Percentiles rank a stretch among this genome's conserved stretches.
These are phyloP conservation scores for Kregervanrija pseudodelftensis DNA, from an alignment of 805 yeast genomes.

Conservation along the genomic window DNA sequence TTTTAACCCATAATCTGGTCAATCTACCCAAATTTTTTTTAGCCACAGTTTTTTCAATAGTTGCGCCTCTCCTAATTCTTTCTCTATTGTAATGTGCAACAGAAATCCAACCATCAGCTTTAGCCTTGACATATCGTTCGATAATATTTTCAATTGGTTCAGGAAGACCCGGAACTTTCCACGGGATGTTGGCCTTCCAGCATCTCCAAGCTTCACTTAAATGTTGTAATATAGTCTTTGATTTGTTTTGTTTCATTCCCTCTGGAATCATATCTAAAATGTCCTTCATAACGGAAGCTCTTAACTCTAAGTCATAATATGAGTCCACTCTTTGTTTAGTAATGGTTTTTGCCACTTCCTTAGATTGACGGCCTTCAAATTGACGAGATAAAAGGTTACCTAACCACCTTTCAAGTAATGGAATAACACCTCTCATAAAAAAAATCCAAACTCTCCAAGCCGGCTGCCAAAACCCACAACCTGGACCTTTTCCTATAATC, in stretches of 20 bases:
- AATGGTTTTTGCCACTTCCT: slow-evolving; percentile 86
- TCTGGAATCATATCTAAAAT: slow-evolving; percentile 97
- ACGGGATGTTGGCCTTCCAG: slow-evolving; percentile 98
- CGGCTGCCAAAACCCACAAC: slow-evolving; percentile 99
- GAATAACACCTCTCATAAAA: slow-evolving; percentile 86
- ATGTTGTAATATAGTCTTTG: slow-evolving; percentile 85
- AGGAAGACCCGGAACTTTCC: slow-evolving; percentile 97
- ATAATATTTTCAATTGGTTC: slow-evolving; percentile 82
- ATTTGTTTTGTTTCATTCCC: slow-evolving; percentile 78
- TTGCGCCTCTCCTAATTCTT: slow-evolving; percentile 79
- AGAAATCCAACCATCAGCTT: slow-evolving; percentile 95
- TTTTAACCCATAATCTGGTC: slow-evolving; percentile 86
- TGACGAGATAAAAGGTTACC: slow-evolving; percentile 88
- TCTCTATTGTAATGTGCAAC: slow-evolving; percentile 92
- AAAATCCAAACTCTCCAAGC: slow-evolving; percentile 97
- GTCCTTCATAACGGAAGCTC: slow-evolving; percentile 94
- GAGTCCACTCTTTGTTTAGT: slow-evolving; percentile 96
- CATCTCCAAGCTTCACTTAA: slow-evolving; percentile 98
- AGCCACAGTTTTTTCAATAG: slow-evolving; percentile 90
- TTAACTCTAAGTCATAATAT: slow-evolving; percentile 83
- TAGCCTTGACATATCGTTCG: slow-evolving; percentile 83
- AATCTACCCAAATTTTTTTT: slow-evolving; percentile 88
- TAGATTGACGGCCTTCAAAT: slow-evolving; percentile 90
- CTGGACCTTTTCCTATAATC: slow-evolving; percentile 95
- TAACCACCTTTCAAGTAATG: slow-evolving; percentile 89